Evolutionary conservation across 2,329 filamentous ascomycete genomes (phyloP), one percentile per base, ranked within the genome.

Genomic region (Neofusicoccum ribis): DNA sequence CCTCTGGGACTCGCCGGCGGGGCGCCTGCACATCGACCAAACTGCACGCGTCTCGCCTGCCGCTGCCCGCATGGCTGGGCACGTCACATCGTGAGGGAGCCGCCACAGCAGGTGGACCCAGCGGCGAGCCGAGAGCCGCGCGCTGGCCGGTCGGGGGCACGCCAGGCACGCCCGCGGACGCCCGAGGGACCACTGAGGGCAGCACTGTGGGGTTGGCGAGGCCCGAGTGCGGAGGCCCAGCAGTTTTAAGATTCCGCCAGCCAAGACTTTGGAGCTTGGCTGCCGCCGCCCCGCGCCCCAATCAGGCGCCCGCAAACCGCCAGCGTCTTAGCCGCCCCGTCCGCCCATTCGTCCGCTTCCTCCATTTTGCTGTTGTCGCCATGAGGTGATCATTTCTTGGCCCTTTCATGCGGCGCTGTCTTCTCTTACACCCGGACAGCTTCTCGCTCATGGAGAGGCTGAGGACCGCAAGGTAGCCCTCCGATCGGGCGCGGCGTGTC

Each of bases 41-140:
- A 58, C 54, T 23, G 15, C 9, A 14, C 39, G n/a, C 39, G 54
- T 58, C 54, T 58, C 54, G 54, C 54, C 23, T 58, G 39, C 39
- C 39, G 39, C 54, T 44, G 36, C 54, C 52, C 39, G 39, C 34
- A 44, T 11, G 14, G 6, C 27, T 46, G 23, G 36, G 20, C 36
- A 43, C 17, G 52, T 43, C 52, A 41, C 36, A 58, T 46, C 39
- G 8, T 12, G 11, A 11, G 20, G 5, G 17, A 43, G 5, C 52
- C 20, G 11, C 37, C 34, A 54, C 36, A 20, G 37, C 5, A 23
- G 17, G 37, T 56, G 52, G 52, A 41, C 11, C 37, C 36, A 23
- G n/a, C 5, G 34, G 5, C 34, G 39, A 31, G 39, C 39, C 54
- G 23, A 15, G 23, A 27, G 11, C 14, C 39, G 54, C 27, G 14